A percentile compares a stretch with the other conserved stretches of the same genome.
Conservation (phyloP, 805 yeast species). For the Lipomyces starkeyi region DNA sequence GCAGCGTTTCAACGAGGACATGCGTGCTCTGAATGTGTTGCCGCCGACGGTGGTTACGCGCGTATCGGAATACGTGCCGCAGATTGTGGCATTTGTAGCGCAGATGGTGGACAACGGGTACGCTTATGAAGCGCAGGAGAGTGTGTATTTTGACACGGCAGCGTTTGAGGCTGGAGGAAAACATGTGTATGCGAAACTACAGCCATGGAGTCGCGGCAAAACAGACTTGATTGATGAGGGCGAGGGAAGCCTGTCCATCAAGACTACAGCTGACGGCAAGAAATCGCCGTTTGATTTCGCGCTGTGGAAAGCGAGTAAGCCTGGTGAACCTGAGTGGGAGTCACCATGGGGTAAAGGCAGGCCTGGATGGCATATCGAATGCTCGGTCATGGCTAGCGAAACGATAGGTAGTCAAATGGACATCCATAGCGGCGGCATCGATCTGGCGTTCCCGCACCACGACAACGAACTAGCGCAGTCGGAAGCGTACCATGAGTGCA, state of each 20-base stretch:
- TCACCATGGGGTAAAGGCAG: conserved; percentile 98
- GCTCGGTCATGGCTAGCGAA: conserved; percentile 98
- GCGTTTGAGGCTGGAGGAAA: conserved; percentile 72
- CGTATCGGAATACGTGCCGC: conserved; percentile 94
- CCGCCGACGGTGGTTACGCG: conserved; percentile 88
- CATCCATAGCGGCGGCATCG: conserved; percentile 96
- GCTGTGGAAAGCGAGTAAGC: conserved; percentile 93
- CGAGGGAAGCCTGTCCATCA: conserved; percentile 77
- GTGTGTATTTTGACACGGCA: conserved; percentile 93
- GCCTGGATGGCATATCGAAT: conserved; percentile 99
- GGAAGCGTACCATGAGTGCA: conserved; percentile 86
- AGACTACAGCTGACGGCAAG: conserved; percentile 59
- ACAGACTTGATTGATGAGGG: conserved; percentile 87
- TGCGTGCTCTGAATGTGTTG: conserved; percentile 81
- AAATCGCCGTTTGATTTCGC: conserved; percentile 87
- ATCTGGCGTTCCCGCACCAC: conserved; percentile 98
- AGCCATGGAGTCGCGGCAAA: conserved; percentile 97
- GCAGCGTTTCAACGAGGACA: conserved; percentile 78
- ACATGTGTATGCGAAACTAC: conserved; percentile 92
- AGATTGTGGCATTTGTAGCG: conserved; percentile 79
- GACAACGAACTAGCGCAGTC: conserved; percentile 98
- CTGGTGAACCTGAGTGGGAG: conserved; percentile 96
- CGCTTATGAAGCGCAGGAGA: conserved; percentile 81
- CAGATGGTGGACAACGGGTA: conserved; percentile 78
- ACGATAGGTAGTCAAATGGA: conserved; percentile 83